phyloP scores from a whole-genome alignment of 805 yeast species.

The Candida tibetensis region DNA sequence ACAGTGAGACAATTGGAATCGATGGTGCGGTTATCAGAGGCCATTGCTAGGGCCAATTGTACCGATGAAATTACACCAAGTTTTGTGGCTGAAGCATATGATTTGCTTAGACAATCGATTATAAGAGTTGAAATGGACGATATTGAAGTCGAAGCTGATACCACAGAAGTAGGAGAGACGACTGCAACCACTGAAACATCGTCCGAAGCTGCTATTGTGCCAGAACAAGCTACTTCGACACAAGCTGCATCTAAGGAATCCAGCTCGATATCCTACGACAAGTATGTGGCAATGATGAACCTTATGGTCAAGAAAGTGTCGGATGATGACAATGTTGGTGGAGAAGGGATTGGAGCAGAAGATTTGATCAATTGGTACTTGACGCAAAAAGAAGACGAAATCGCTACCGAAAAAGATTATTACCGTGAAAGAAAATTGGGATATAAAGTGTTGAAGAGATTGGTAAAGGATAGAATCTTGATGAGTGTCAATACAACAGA shows the following conservation, averaged over 20 bases:
- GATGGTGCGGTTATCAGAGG: constrained; percentile 89
- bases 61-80: constrained; percentile 79
- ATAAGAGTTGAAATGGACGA: constrained; percentile 94
- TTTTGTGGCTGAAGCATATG: constrained; percentile 92
- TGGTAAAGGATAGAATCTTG: constrained; percentile 81
- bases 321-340: constrained; percentile 49
- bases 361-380: constrained; percentile 81
- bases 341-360: constrained; percentile 64
- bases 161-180: constrained; percentile 12
- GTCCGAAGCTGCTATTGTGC: constrained; percentile 5
- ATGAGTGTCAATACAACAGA: constrained; percentile 49
- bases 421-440: constrained; percentile 69
- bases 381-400: constrained; percentile 64
- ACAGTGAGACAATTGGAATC: constrained; percentile 97
- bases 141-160: constrained; percentile 67
- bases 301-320: constrained; percentile 62
- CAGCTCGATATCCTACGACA: constrained; percentile 69
- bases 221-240: background rate
- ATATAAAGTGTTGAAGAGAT: constrained; percentile 73
- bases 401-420: constrained; percentile 67
- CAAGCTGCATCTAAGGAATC: constrained; percentile 23
- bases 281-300: constrained; percentile 81
- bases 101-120: constrained; percentile 82
- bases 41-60: constrained; percentile 96
- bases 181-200: constrained; percentile 19